Evolutionary conservation across 2,329 filamentous ascomycete species (phyloP).

Genomic region (Diaporthe sp.): DNA sequence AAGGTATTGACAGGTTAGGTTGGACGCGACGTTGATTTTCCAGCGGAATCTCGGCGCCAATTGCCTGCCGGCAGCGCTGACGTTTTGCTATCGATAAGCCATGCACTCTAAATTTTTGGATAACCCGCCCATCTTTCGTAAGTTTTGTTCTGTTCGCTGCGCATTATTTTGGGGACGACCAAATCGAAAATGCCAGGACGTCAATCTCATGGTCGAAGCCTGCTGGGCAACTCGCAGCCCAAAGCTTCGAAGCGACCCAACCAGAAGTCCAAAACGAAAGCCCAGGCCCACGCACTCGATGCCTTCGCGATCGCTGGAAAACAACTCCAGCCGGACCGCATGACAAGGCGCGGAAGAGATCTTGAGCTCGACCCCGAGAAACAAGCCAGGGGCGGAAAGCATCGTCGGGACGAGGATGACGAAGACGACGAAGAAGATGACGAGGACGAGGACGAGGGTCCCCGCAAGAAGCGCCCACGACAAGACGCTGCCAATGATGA

Average conservation of each 20-base stretch:
- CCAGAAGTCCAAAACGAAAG: slow-evolving; percentile 61
- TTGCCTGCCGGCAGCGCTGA: slow-evolving; percentile 30
- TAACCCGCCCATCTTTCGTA: background rate
- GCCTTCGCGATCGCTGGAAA: slow-evolving; percentile 71
- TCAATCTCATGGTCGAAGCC: slow-evolving; percentile 69
- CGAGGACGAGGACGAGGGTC: slow-evolving; percentile 74
- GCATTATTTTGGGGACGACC: background rate
- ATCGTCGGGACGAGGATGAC: slow-evolving; percentile 59
- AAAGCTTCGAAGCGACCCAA: slow-evolving; percentile 47
- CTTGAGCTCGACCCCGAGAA: slow-evolving; percentile 64
- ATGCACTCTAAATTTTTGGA: slow-evolving; percentile 34
- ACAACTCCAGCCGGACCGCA: slow-evolving; percentile 59
- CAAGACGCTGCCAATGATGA: slow-evolving; percentile 57
- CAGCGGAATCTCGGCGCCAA: slow-evolving; percentile 17
- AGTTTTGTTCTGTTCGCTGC: background rate
- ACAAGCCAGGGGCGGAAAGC: slow-evolving; percentile 54
- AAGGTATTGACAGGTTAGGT: background rate
- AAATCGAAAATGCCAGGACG: slow-evolving; percentile 65
- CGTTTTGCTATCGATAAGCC: slow-evolving; percentile 38
- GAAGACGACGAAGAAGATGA: slow-evolving; percentile 70
- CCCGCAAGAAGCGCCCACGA: slow-evolving; percentile 54
- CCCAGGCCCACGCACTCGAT: slow-evolving; percentile 66
- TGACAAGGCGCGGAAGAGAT: slow-evolving; percentile 56
- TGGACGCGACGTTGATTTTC: slow-evolving; percentile 18
- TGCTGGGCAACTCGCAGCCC: slow-evolving; percentile 53